Evolutionary conservation across 495 filamentous ascomycete species (phyloP).

Genomic region (Xylaria castorea): DNA sequence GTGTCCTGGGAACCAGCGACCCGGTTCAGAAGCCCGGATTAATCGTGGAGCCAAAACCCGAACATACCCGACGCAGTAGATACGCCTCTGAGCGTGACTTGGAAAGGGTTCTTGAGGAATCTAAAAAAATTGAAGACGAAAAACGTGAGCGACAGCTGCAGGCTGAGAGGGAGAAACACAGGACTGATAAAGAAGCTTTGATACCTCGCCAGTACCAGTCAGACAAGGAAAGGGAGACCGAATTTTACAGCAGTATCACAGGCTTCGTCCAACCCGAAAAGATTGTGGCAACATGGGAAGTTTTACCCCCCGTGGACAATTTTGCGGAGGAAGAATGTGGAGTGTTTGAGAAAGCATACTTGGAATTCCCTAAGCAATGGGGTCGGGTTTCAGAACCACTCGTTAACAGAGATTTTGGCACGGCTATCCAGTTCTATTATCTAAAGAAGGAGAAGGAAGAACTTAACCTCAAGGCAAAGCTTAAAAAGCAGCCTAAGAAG

Average conservation of each 20-base stretch:
- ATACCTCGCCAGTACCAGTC: conserved; percentile 79
- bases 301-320: conserved; percentile 77
- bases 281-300: conserved; percentile 74
- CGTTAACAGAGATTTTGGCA: conserved; percentile 74
- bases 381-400: conserved; percentile 82
- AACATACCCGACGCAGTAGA: conserved; percentile 67
- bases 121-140: conserved; percentile 76
- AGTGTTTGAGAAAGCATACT: conserved; percentile 78
- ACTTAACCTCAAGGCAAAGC: conserved; percentile 83
- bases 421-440: conserved; percentile 96
- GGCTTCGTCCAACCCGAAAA: conserved; percentile 70
- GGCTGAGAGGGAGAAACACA: conserved; percentile 73
- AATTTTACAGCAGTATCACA: conserved; percentile 74
- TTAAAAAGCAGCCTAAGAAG: conserved; percentile 73
- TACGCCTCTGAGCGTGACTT: conserved; percentile 74
- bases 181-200: conserved; percentile 81
- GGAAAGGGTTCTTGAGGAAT: conserved; percentile 76
- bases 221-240: conserved; percentile 53
- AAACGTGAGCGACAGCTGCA: conserved; percentile 72
- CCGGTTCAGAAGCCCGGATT: conserved; percentile 46
- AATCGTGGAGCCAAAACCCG: conserved; percentile 59
- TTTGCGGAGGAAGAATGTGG: conserved; percentile 82
- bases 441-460: conserved; percentile 89
- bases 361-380: conserved; percentile 89
- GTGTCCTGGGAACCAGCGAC: conserved; percentile 31